Base-by-base conservation (phyloP, 768 basidiomycete species). In the Dioszegia crocea region DNA sequence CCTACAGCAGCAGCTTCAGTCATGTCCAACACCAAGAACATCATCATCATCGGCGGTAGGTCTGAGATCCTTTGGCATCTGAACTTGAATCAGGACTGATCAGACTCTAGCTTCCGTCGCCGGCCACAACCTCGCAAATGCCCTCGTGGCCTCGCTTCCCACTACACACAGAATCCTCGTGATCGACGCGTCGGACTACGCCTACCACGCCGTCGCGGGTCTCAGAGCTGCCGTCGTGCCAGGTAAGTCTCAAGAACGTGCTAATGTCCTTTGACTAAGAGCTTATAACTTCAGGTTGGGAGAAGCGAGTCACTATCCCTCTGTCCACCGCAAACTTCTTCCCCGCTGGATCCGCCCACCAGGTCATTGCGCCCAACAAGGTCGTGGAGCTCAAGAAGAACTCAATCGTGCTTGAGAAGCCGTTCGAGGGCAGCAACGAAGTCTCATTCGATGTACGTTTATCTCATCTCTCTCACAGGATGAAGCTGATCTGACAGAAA, bases 21-120 rank as follows among this genome's bases (percentile, higher is more conserved):
- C 46, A 67, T 67, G 68, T 60, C 64, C 5, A 57, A 69, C 8
- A 48, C 43, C 41, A 62, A 72, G 61, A 76, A 76, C 61, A 66
- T 76, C 49, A 63, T 76, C 26, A 71, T 75, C 58, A 62, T 76
- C 30, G 75, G 75, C 17, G 74, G 72, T 66, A 26, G 57, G 68
- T 61, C 41, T n/a, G 27, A 21, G 30, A 36, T 41, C 46, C 16
- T 29, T 27, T 53, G 26, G 24, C 16, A 41, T 19, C 4, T n/a
- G n/a, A n/a, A n/a, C n/a, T n/a, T n/a, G n/a, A n/a, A n/a, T n/a
- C n/a, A n/a, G n/a, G n/a, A n/a, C n/a, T n/a, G 19, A 39, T 16
- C 54, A 31, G 31, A 60, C 47, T 24, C 11, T 19, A 75, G 74
- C 66, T 14, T 74, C 71, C 17, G 45, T 33, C 2, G 60, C 71